Percentiles rank a stretch among this genome's conserved stretches.
phyloP scores from a whole-genome alignment of 148 eudicot species.

The Arbutus unedo region DNA sequence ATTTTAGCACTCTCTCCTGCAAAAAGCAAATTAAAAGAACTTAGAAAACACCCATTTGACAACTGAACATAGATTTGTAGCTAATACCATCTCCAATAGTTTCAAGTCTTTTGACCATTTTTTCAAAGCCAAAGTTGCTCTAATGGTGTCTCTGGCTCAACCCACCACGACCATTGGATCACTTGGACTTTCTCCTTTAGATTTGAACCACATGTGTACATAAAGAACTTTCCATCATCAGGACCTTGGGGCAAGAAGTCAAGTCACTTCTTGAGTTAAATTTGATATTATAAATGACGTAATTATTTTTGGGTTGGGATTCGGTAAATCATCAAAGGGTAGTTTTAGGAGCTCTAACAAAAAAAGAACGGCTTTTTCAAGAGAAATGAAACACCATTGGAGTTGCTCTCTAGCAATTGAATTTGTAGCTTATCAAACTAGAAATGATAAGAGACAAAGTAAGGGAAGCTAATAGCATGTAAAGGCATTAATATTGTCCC shows the following conservation, averaged over 20 bases:
- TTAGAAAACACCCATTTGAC: neutral
- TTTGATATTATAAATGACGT: neutral
- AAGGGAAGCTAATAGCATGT: neutral
- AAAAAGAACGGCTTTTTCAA: neutral
- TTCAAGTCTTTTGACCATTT: neutral
- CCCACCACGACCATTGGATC: neutral
- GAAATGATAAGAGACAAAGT: neutral
- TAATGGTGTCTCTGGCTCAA: neutral
- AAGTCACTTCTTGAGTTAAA: neutral
- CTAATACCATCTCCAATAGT: neutral
- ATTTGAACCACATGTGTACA: neutral
- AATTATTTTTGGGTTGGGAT: neutral
- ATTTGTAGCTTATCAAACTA: neutral
- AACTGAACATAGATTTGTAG: neutral
- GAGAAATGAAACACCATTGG: neutral
- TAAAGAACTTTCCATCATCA: too few species aligned
- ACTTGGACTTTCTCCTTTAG: neutral
- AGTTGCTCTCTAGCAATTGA: neutral
- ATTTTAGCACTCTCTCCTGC: conserved; percentile 68
- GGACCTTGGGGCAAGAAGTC: neutral
- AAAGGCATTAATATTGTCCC: neutral
- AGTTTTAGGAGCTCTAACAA: neutral
- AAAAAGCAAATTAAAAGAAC: conserved; percentile 11
- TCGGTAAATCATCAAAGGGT: neutral
- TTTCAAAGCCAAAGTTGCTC: neutral